These are phyloP conservation scores for Serendipita indica DNA, from an alignment of 768 basidiomycete genomes.

Conservation along the genomic window DNA sequence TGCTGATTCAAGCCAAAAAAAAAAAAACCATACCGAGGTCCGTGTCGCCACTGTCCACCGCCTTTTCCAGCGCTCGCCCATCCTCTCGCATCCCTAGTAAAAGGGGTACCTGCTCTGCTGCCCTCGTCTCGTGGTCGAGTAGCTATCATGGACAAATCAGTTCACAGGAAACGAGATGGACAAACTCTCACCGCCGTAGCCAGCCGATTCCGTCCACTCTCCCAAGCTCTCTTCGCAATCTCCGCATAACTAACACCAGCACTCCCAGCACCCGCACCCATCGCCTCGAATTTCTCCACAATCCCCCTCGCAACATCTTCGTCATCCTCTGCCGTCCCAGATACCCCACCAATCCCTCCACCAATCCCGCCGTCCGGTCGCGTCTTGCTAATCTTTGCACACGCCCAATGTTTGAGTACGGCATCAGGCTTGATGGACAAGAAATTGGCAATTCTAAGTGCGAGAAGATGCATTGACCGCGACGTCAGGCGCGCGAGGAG, in stretches of 20 bases:
- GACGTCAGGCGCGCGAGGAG: constrained; percentile 73
- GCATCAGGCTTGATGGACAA: constrained; percentile 70
- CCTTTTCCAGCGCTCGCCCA: constrained; percentile 68
- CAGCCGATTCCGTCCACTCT: constrained; percentile 59
- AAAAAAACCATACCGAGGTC: constrained; percentile 54
- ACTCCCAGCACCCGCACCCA: constrained; percentile 38
- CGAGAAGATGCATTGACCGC: constrained; percentile 80
- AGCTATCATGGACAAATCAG: constrained; percentile 32
- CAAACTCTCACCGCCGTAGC: constrained; percentile 57
- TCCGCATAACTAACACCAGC: constrained; percentile 79
- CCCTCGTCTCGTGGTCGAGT: constrained; percentile 77
- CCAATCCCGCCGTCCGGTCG: constrained; percentile 29
- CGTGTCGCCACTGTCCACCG: constrained; percentile 88
- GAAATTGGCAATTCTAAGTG: constrained; percentile 76
- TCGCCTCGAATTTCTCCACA: constrained; percentile 75
- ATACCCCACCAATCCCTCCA: constrained; percentile 20
- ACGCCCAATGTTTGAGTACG: constrained; percentile 92
- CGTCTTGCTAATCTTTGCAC: constrained; percentile 71
- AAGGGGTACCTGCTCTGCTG: constrained; percentile 89
- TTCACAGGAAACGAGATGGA: neutral
- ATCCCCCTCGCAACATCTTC: constrained; percentile 68
- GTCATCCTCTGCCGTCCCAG: constrained; percentile 45
- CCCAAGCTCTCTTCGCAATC: constrained; percentile 88
- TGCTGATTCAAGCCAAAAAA: neutral
- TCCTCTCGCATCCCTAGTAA: constrained; percentile 91